Evolutionary conservation across 2,329 filamentous ascomycete species (phyloP).

Genomic region (Venturia effusa): DNA sequence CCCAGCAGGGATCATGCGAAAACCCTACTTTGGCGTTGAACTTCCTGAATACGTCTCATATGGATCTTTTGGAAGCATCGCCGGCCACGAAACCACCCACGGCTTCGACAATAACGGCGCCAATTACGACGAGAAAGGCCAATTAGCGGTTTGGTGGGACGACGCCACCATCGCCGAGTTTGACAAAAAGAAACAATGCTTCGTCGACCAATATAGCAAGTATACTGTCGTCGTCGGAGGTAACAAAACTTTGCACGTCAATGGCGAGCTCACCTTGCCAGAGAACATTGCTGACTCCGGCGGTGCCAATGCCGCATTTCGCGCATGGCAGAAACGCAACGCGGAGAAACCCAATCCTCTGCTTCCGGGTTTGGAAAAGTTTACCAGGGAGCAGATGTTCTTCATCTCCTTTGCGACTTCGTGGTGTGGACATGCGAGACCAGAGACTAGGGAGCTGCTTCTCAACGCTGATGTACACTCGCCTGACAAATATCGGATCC

Average conservation of each 20-base stretch:
- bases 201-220: constrained; percentile 55
- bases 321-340: constrained; percentile 49
- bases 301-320: constrained; percentile 52
- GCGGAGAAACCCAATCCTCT: constrained; percentile 32
- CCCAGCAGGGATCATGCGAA: constrained; percentile 59
- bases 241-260: constrained; percentile 45
- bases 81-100: constrained; percentile 59
- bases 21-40: constrained; percentile 51
- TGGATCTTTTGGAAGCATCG: constrained; percentile 56
- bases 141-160: constrained; percentile 59
- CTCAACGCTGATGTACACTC: constrained; percentile 52
- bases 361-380: constrained; percentile 39
- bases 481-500: constrained; percentile 43
- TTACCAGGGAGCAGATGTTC: constrained; percentile 59
- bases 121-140: constrained; percentile 54
- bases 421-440: constrained; percentile 56
- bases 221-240: constrained; percentile 48
- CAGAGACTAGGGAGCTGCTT: constrained; percentile 44
- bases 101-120: constrained; percentile 58
- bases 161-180: constrained; percentile 48
- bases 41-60: constrained; percentile 57
- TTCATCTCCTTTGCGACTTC: constrained; percentile 54
- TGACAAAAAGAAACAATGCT: constrained; percentile 49
- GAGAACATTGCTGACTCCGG: constrained; percentile 66
- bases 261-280: constrained; percentile 51